Conservation (phyloP, 495 filamentous ascomycete genomes). For the Xylaria bambusicola region DNA sequence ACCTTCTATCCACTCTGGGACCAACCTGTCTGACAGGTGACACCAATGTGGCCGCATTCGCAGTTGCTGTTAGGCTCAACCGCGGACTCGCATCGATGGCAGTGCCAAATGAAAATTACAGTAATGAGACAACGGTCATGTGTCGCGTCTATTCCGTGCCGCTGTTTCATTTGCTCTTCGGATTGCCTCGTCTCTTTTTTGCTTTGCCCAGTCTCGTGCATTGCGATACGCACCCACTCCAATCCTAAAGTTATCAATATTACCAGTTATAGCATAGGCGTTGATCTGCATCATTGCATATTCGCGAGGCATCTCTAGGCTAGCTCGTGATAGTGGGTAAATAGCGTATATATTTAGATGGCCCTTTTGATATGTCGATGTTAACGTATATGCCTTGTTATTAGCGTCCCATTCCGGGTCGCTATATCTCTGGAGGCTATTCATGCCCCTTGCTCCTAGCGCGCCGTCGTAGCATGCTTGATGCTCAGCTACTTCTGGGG, state of each 20-base stretch:
- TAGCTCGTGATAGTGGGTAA: background rate
- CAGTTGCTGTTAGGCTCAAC: too few relatives aligned
- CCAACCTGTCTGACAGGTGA: too few relatives aligned
- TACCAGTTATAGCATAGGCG: background rate
- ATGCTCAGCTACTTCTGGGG: background rate
- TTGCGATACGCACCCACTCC: too few relatives aligned
- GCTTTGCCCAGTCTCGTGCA: too few relatives aligned
- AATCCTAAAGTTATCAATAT: background rate
- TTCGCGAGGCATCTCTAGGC: background rate
- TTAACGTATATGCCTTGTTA: slow-evolving; percentile 1
- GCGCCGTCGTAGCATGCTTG: background rate
- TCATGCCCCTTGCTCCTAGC: background rate
- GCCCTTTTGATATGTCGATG: background rate
- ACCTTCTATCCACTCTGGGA: too few relatives aligned
- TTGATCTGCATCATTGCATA: background rate
- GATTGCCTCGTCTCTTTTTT: too few relatives aligned
- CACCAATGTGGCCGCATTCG: too few relatives aligned
- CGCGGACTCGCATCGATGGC: too few relatives aligned
- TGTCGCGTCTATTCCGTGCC: too few relatives aligned
- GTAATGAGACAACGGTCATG: too few relatives aligned
- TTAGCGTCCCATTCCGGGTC: background rate
- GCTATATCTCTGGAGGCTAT: background rate
- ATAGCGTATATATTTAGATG: background rate
- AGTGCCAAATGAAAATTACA: too few relatives aligned
- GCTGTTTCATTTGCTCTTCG: too few relatives aligned